These are phyloP conservation scores for Ceratocystis cacaofunesta DNA, from an alignment of 2,329 filamentous ascomycete genomes.

Conservation along the genomic window DNA sequence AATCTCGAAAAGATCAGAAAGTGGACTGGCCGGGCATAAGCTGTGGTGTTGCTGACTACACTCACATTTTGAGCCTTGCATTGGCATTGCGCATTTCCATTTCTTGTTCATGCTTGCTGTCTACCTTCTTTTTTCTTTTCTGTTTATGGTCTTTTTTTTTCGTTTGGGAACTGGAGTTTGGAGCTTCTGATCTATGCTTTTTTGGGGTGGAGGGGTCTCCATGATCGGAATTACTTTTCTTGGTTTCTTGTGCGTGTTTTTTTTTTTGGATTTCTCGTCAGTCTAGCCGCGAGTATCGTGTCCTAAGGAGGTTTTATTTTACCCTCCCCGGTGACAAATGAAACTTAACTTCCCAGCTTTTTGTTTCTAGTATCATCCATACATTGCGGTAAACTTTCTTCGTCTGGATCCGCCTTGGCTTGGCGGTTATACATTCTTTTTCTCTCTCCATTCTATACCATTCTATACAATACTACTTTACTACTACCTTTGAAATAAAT, in stretches of 20 bases:
- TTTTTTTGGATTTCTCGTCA: background rate
- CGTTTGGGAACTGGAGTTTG: slow-evolving; percentile 6
- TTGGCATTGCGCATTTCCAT: background rate
- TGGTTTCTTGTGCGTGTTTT: slow-evolving; percentile 1
- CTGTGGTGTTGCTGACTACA: too few species aligned
- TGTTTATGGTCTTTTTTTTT: slow-evolving; percentile 6
- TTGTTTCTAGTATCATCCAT: background rate
- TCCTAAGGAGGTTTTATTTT: background rate
- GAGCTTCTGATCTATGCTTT: slow-evolving; percentile 9
- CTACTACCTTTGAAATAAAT: background rate
- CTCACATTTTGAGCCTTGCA: background rate
- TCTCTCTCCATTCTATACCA: too few species aligned
- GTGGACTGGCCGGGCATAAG: slow-evolving; percentile 28
- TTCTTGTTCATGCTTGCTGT: background rate
- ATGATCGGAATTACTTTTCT: slow-evolving; percentile 4
- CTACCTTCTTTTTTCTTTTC: slow-evolving; percentile 2
- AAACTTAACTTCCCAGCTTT: background rate
- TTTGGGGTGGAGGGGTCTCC: slow-evolving; percentile 3
- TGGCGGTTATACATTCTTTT: background rate
- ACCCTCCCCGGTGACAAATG: background rate
- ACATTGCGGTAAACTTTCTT: background rate
- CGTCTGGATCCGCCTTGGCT: background rate
- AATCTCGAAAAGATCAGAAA: slow-evolving; percentile 30
- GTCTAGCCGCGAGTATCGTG: background rate
- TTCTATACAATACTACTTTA: background rate